Evolutionary conservation across 768 basidiomycete genomes (phyloP).

Genomic region (Pulveroboletus ravenelii): DNA sequence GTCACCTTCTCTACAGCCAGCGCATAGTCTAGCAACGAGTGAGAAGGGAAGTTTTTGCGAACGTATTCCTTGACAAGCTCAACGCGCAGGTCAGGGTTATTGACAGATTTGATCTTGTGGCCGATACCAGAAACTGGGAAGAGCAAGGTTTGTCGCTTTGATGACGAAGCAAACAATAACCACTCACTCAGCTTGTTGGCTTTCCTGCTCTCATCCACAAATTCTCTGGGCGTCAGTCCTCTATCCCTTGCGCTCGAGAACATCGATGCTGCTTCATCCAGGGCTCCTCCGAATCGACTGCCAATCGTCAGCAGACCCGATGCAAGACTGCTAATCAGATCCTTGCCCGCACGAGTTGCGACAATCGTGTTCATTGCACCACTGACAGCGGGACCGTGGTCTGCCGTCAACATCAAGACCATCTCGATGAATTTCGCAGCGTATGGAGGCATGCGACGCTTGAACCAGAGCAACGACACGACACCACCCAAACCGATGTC

Average conservation of each 20-base stretch:
- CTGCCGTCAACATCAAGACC: slow-evolving; percentile 98
- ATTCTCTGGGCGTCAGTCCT: slow-evolving; percentile 95
- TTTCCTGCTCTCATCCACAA: slow-evolving; percentile 91
- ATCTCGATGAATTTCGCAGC: slow-evolving; percentile 99
- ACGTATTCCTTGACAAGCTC: slow-evolving; percentile 96
- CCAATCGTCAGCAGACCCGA: slow-evolving; percentile 98
- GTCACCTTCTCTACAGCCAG: slow-evolving; percentile 97
- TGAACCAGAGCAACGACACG: slow-evolving; percentile 95
- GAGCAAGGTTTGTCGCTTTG: slow-evolving; percentile 5
- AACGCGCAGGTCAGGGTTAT: slow-evolving; percentile 91
- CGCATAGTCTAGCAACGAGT: slow-evolving; percentile 89
- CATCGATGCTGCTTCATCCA: slow-evolving; percentile 96
- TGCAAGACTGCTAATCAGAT: slow-evolving; percentile 92
- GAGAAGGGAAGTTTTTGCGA: slow-evolving; percentile 91
- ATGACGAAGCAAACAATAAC: not conserved
- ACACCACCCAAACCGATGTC: slow-evolving; percentile 97
- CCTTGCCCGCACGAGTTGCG: slow-evolving; percentile 98
- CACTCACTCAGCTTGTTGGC: slow-evolving; percentile 86
- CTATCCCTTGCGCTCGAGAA: slow-evolving; percentile 89
- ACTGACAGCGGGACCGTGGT: slow-evolving; percentile 97
- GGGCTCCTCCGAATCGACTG: slow-evolving; percentile 95
- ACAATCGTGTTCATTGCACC: slow-evolving; percentile 99
- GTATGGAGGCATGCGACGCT: slow-evolving; percentile 85
- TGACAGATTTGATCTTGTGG: slow-evolving; percentile 99
- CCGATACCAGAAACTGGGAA: slow-evolving; percentile 88